Evolutionary conservation across 2,329 filamentous ascomycete species (phyloP), one percentile per base, ranked within the genome.

Genomic region (Verticillium klebahnii): DNA sequence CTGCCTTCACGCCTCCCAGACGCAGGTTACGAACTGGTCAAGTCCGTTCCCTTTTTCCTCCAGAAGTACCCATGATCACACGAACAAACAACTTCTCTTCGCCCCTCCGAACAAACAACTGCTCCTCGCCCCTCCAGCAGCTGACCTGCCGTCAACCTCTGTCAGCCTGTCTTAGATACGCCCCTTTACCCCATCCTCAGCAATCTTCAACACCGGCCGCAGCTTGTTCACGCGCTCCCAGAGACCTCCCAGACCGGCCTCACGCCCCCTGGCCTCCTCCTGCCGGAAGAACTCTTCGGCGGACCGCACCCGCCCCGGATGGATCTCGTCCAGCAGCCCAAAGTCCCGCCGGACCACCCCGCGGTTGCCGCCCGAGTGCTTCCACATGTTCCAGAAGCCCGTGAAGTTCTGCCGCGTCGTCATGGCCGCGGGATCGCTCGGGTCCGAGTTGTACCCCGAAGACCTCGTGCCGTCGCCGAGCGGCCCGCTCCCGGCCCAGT

Each of bases 351-450:
- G 68, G 1, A 82, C 65, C 5, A 83, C 64, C 0, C 77, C 78
- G 32, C 69, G 67, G 60, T 80, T 79, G 0, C 71, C 73, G 0
- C 75, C 76, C 1, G 77, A 77, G 60, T 75, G 60, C 56, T 71
- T 75, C 72, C 76, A 85, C 59, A 78, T 62, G 61, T 75, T 80
- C 78, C 81, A 85, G 65, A 80, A 84, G 0, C 76, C 81, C 0
- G 76, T 77, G 65, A 85, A 85, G 65, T 84, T 85, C 56, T 80
- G 34, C 17, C 56, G 36, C 34, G 29, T 4, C 5, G 34, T 61
- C 75, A 77, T 73, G 3, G 69, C 72, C 1, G 70, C 70, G 3
- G 72, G 67, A 31, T 75, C 72, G 0, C 29, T 57, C 3, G 62
- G 62, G 39, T 73, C 71, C 0, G 73, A 69, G 56, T 74, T 76